These are phyloP conservation scores for Aspergillus proliferans DNA, from an alignment of 2,329 filamentous ascomycete species.

Conservation along the genomic window DNA sequence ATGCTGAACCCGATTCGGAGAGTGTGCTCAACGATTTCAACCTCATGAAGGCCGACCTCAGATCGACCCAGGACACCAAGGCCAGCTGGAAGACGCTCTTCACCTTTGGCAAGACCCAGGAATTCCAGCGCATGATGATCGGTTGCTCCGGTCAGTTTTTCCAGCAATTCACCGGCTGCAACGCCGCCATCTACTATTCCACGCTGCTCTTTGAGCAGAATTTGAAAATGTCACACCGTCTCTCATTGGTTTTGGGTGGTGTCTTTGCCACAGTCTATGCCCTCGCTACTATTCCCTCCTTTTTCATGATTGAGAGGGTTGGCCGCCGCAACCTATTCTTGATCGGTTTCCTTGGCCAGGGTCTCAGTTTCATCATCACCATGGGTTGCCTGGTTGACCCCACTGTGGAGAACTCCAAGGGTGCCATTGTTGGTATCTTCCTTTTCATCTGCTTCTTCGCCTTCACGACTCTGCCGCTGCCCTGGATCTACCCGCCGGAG, in stretches of 20 bases:
- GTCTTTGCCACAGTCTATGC: conserved; percentile 24
- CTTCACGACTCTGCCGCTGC: conserved; percentile 56
- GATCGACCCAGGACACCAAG: conserved; percentile 26
- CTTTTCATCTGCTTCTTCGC: conserved; percentile 63
- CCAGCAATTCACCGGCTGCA: conserved; percentile 43
- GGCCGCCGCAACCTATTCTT: conserved; percentile 35
- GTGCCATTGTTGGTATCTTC: conserved; percentile 55
- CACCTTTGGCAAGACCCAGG: conserved; percentile 26
- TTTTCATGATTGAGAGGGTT: conserved; percentile 30
- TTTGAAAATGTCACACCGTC: conserved; percentile 16
- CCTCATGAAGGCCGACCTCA: conserved; percentile 44
- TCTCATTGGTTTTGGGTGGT: conserved; percentile 22
- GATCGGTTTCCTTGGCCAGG: conserved; percentile 28
- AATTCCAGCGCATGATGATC: conserved; percentile 25
- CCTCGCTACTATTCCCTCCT: conserved; percentile 22
- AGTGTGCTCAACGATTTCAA: conserved; percentile 22
- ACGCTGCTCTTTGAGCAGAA: conserved; percentile 40
- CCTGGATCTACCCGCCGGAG: conserved; percentile 49
- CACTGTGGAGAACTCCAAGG: conserved; percentile 21
- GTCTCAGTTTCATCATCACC: conserved; percentile 28
- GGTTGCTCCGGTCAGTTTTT: conserved; percentile 30
- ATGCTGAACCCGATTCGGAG: conserved; percentile 33
- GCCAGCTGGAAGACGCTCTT: conserved; percentile 20
- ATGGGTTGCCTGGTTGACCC: conserved; percentile 27
- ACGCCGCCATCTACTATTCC: conserved; percentile 41